phyloP scores from a whole-genome alignment of 1,284 basidiomycete genomes.

The Tetrapyrgos nigripes region DNA sequence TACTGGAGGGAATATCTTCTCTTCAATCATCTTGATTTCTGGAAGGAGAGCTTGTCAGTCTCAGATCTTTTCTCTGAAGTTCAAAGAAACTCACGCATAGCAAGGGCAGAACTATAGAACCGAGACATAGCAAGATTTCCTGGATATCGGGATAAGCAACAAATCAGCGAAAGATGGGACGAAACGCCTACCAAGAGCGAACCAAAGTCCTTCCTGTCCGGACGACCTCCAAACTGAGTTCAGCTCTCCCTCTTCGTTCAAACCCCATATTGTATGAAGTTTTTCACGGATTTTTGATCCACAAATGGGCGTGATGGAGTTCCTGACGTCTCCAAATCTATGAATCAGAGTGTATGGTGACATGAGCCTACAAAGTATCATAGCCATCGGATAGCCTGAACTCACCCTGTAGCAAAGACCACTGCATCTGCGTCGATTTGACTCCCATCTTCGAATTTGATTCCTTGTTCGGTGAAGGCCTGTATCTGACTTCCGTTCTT shows the following conservation, averaged over 20 bases:
- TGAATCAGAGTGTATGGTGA: not conserved
- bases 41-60: not conserved
- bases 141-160: not conserved
- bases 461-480: slow-evolving; percentile 57
- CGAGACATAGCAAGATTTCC: slow-evolving; percentile 3
- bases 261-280: slow-evolving; percentile 57
- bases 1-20: not conserved
- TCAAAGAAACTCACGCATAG: slow-evolving; percentile 1
- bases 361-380: not conserved
- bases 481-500: slow-evolving; percentile 67
- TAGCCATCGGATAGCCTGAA: not conserved
- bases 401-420: slow-evolving; percentile 69
- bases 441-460: slow-evolving; percentile 72
- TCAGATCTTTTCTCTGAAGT: not conserved
- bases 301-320: slow-evolving; percentile 49
- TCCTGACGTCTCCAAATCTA: slow-evolving; percentile 44
- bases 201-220: slow-evolving; percentile 46
- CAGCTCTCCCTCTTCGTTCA: slow-evolving; percentile 59
- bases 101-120: not conserved
- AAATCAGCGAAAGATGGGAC: not conserved
- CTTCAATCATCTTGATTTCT: not conserved
- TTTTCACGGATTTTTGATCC: slow-evolving; percentile 49
- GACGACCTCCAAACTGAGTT: slow-evolving; percentile 49
- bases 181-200: slow-evolving; percentile 41
- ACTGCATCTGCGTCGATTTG: slow-evolving; percentile 72